Conservation (phyloP, 2,329 filamentous ascomycete genomes). For the Cladophialophora immunda region DNA sequence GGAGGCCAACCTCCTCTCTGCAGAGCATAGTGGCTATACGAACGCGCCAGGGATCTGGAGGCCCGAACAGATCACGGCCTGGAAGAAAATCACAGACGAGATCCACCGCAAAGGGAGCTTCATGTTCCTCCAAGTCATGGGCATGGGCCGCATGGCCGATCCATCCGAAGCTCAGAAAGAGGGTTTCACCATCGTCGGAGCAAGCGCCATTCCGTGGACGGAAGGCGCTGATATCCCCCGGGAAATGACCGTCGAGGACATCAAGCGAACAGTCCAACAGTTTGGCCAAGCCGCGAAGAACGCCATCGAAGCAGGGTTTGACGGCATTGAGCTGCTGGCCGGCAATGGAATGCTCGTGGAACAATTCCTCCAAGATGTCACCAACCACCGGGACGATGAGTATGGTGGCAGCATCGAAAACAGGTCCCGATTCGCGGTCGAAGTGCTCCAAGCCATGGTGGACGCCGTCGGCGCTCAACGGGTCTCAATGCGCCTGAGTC, state of each 20-base stretch:
- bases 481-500: slow-evolving; percentile 57
- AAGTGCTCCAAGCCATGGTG: slow-evolving; percentile 57
- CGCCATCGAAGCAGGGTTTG: slow-evolving; percentile 63
- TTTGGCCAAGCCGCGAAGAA: slow-evolving; percentile 57
- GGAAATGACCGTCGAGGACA: slow-evolving; percentile 51
- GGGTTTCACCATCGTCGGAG: slow-evolving; percentile 19
- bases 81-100: slow-evolving; percentile 61
- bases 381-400: slow-evolving; percentile 58
- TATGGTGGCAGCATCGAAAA: slow-evolving; percentile 63
- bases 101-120: slow-evolving; percentile 61
- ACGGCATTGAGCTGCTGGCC: too few species aligned
- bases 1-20: slow-evolving; percentile 40
- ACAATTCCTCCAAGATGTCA: slow-evolving; percentile 57
- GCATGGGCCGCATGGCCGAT: slow-evolving; percentile 46
- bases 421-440: slow-evolving; percentile 62
- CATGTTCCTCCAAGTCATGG: slow-evolving; percentile 55
- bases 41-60: slow-evolving; percentile 34
- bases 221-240: slow-evolving; percentile 41
- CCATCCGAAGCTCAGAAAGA: slow-evolving; percentile 15
- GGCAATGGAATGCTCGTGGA: slow-evolving; percentile 61
- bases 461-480: slow-evolving; percentile 54
- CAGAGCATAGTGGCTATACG: slow-evolving; percentile 11
- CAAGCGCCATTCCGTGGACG: slow-evolving; percentile 24
- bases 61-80: slow-evolving; percentile 55
- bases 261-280: slow-evolving; percentile 51